Evolutionary conservation across 1,284 basidiomycete genomes (phyloP).

Genomic region (Mycosarcoma mackinlayi): DNA sequence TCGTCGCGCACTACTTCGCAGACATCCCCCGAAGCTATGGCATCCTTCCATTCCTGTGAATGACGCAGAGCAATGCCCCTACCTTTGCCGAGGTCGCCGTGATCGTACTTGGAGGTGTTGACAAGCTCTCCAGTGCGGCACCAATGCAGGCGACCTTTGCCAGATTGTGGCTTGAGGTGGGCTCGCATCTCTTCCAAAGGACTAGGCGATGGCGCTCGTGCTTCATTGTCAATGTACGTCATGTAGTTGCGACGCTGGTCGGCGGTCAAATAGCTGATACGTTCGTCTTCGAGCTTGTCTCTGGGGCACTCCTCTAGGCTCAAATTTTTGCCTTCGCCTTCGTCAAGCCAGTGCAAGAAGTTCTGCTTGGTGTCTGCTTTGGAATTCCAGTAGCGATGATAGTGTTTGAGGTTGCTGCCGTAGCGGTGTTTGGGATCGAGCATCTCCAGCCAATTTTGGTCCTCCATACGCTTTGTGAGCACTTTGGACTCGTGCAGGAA

Average conservation of each 20-base stretch:
- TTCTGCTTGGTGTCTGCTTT: slow-evolving; percentile 48
- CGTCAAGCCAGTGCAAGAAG: slow-evolving; percentile 74
- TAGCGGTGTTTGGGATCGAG: slow-evolving; percentile 53
- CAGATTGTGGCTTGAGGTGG: slow-evolving; percentile 14
- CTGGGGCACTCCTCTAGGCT: slow-evolving; percentile 77
- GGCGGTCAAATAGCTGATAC: slow-evolving; percentile 64
- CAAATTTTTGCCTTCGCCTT: slow-evolving; percentile 76
- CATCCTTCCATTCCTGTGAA: slow-evolving; percentile 43
- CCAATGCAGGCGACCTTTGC: slow-evolving; percentile 76
- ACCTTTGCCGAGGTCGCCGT: slow-evolving; percentile 58
- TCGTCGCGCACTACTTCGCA: slow-evolving; percentile 43
- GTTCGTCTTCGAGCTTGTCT: slow-evolving; percentile 77
- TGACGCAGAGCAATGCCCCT: slow-evolving; percentile 53
- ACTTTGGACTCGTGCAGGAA: slow-evolving; percentile 36
- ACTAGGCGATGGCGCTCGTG: not conserved
- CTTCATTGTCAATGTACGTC: slow-evolving; percentile 71
- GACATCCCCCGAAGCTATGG: slow-evolving; percentile 25
- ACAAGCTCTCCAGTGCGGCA: slow-evolving; percentile 74
- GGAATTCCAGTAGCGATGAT: slow-evolving; percentile 45
- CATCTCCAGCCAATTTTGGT: slow-evolving; percentile 54
- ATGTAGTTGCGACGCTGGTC: slow-evolving; percentile 80
- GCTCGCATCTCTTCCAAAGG: slow-evolving; percentile 16
- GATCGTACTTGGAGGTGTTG: slow-evolving; percentile 63
- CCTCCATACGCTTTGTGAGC: slow-evolving; percentile 46
- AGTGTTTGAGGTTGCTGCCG: slow-evolving; percentile 57